Evolutionary conservation across 345 rosid species (phyloP), one percentile per base, ranked within the genome.

Genomic region (Excoecaria cochinchinensis): DNA sequence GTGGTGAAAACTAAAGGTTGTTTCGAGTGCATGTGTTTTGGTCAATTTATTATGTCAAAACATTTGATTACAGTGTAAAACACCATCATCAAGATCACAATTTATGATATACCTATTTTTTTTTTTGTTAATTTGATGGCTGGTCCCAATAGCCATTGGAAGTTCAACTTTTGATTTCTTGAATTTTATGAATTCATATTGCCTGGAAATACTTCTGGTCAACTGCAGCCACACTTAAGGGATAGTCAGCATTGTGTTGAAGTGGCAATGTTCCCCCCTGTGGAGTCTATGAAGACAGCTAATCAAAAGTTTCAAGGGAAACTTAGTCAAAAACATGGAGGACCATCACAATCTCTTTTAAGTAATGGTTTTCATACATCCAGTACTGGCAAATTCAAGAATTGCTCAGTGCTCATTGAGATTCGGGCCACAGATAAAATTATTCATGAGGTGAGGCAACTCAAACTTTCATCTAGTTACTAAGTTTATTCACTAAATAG

Each of bases 361-460:
- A 69, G 64, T 68, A 72, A 58, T 55, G 66, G 60, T 51, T 56
- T 46, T 51, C 62, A 73, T 44, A 51, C 8, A 39, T 50, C 48
- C 10, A n/a, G 24, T 24, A 39, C 31, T 46, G 44, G 16, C 39
- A 61, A 71, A 46, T 44, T 38, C 53, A 73, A 64, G 73, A 73
- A 76, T 58, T 60, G 21, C 4, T 24, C 56, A 50, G 75, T 69
- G 11, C n/a, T 58, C 56, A 73, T 82, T 38, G 25, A 61, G 80
- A 82, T 82, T 52, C 66, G 70, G 51, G 80, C 77, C 57, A 82
- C 82, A 25, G 64, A 75, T 47, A 78, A 44, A 75, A 70, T 78
- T 78, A 64, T 82, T 56, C 75, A 78, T 17, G 69, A 79, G 82
- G 85, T 79, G 61, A 78, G 82, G 67, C 22, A 58, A 60, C 60